Conservation (phyloP, 371 early-diverging fungal genomes). For the Capillidium rhysosporum region DNA sequence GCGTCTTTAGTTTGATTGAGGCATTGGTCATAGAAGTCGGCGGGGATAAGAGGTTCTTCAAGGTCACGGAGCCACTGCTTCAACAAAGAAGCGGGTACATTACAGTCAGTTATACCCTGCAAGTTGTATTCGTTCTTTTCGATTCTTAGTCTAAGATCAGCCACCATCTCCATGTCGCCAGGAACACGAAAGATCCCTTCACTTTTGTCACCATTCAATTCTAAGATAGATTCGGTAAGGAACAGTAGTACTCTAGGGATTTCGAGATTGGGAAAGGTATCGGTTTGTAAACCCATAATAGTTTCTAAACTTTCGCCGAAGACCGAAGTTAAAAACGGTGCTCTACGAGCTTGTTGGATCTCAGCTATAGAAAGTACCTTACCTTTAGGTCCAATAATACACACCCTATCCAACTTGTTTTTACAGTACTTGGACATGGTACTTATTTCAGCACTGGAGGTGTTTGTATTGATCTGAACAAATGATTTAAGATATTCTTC, state of each 20-base stretch:
- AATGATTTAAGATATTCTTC: slow-evolving; percentile 66
- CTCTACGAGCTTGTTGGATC: slow-evolving; percentile 61
- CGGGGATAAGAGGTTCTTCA: slow-evolving; percentile 71
- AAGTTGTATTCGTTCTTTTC: slow-evolving; percentile 25
- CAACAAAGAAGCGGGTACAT: slow-evolving; percentile 77
- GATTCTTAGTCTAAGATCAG: slow-evolving; percentile 26
- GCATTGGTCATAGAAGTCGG: slow-evolving; percentile 54
- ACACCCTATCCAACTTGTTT: slow-evolving; percentile 42
- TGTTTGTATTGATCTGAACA: slow-evolving; percentile 38
- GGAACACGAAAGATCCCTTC: slow-evolving; percentile 97
- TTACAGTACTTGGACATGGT: neutral
- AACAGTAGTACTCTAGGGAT: slow-evolving; percentile 66
- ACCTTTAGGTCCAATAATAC: slow-evolving; percentile 59
- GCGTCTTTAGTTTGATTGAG: slow-evolving; percentile 31
- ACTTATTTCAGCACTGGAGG: slow-evolving; percentile 11
- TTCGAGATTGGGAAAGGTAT: slow-evolving; percentile 19
- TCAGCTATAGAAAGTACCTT: slow-evolving; percentile 52
- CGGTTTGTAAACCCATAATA: slow-evolving; percentile 45
- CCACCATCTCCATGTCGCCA: slow-evolving; percentile 77
- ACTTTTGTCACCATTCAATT: slow-evolving; percentile 50
- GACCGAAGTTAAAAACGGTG: slow-evolving; percentile 71
- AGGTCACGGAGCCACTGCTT: slow-evolving; percentile 89
- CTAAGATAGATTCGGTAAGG: slow-evolving; percentile 48
- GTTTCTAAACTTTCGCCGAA: slow-evolving; percentile 78
- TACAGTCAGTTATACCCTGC: slow-evolving; percentile 57